Percentiles rank a stretch among this genome's conserved stretches.
Conservation (phyloP, 106 monocot genomes). For the Apostasia shenzhenica region DNA sequence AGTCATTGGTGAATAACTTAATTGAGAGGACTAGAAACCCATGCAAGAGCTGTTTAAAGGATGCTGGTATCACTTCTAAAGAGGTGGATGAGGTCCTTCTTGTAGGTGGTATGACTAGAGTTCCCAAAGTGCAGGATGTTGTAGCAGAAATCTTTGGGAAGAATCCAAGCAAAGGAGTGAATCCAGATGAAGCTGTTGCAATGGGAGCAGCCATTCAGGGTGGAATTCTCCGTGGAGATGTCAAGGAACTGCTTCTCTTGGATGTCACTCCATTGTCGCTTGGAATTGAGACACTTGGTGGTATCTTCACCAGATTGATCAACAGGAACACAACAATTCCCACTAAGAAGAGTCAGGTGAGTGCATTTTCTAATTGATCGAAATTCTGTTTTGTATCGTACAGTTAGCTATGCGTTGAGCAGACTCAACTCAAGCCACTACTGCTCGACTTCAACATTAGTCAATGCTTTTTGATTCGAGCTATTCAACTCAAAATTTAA, state of each 20-base stretch:
- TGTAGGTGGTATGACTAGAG: slow-evolving; percentile 88
- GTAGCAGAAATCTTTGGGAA: slow-evolving; percentile 72
- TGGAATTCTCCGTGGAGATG: slow-evolving; percentile 80
- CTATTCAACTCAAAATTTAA: no score
- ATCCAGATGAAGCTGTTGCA: slow-evolving; percentile 90
- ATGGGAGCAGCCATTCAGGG: slow-evolving; percentile 82
- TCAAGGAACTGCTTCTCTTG: slow-evolving; percentile 65
- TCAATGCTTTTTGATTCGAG: no score
- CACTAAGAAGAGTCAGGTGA: slow-evolving; percentile 70
- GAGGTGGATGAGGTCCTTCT: slow-evolving; percentile 86
- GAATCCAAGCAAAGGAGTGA: slow-evolving; percentile 78
- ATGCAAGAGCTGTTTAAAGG: slow-evolving; percentile 79
- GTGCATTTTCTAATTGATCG: not conserved
- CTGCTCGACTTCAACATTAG: no score
- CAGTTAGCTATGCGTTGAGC: no score
- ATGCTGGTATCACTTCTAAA: slow-evolving; percentile 58
- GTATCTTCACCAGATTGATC: slow-evolving; percentile 63
- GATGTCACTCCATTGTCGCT: slow-evolving; percentile 71
- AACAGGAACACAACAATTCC: slow-evolving; percentile 72
- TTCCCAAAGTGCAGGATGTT: slow-evolving; percentile 72
- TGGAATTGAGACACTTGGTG: slow-evolving; percentile 72
- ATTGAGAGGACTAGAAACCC: slow-evolving; percentile 71
- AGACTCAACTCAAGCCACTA: no score
- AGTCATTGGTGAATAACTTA: slow-evolving; percentile 51
- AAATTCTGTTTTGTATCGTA: no score